Evolutionary conservation across 1,284 basidiomycete genomes (phyloP).

Genomic region (Entoloma clypeatum): DNA sequence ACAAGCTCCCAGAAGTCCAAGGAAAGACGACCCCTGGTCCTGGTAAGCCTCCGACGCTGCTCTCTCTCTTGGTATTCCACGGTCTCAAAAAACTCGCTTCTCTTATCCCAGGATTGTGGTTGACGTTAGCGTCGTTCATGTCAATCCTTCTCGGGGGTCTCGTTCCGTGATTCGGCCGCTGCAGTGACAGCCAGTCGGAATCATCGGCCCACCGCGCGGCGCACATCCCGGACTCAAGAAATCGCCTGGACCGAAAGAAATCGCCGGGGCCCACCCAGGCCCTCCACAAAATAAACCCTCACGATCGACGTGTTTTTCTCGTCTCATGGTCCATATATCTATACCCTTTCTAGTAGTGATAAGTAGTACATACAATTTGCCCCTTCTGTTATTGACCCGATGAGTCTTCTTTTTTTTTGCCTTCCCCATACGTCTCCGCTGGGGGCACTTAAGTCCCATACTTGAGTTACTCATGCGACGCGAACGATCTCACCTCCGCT

Average conservation of each 20-base stretch:
- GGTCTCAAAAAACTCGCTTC: slow-evolving; percentile 4
- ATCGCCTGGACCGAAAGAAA: slow-evolving; percentile 18
- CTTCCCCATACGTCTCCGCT: no score
- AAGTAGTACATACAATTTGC: no score
- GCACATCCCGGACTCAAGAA: slow-evolving; percentile 24
- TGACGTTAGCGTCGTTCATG: slow-evolving; percentile 65
- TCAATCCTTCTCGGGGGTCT: slow-evolving; percentile 60
- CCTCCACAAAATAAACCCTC: slow-evolving; percentile 19
- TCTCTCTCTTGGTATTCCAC: slow-evolving; percentile 3
- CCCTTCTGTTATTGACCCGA: no score
- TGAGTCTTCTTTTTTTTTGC: no score
- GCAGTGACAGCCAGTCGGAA: slow-evolving; percentile 43
- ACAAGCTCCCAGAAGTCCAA: slow-evolving; percentile 40
- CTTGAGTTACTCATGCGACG: no score
- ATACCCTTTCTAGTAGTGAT: no score
- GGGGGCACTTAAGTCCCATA: no score
- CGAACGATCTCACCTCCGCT: no score
- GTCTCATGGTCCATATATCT: no score
- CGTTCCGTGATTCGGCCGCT: slow-evolving; percentile 67
- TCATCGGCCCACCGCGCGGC: no score
- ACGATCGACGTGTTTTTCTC: not conserved
- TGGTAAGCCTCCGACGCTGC: slow-evolving; percentile 42
- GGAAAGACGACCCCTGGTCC: slow-evolving; percentile 51
- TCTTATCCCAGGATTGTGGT: slow-evolving; percentile 57
- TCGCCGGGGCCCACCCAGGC: no score